Evolutionary conservation across 352 stramenopile species (phyloP).

Genomic region (Pythium brassicae): DNA sequence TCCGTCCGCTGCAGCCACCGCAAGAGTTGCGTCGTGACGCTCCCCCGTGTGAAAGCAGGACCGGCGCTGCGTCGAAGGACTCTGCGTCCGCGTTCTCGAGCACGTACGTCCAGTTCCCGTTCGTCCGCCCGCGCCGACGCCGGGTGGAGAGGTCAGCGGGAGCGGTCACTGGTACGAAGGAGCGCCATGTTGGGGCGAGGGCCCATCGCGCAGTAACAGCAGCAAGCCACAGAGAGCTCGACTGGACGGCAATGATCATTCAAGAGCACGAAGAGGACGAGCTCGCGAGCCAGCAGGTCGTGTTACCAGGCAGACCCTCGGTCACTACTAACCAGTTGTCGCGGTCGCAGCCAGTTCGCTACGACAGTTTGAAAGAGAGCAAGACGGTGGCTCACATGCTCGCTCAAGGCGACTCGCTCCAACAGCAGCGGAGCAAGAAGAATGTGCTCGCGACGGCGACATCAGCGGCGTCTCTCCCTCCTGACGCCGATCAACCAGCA

Average conservation of each 20-base stretch:
- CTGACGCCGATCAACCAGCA: too few species aligned
- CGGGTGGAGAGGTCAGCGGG: slow-evolving; percentile 14
- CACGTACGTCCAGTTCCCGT: slow-evolving; percentile 61
- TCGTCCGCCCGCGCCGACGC: slow-evolving; percentile 28
- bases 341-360: neutral
- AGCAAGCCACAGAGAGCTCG: neutral
- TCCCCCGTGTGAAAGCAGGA: neutral
- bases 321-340: neutral
- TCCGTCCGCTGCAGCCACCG: neutral
- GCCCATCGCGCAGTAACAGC: too few species aligned
- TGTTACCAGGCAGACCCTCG: too few species aligned
- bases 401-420: neutral
- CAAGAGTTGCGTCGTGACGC: neutral
- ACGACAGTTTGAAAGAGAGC: neutral
- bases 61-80: neutral
- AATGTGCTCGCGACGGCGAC: too few species aligned
- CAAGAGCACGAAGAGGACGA: slow-evolving; percentile 18
- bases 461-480: too few species aligned
- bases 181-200: too few species aligned
- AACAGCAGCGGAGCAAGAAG: neutral
- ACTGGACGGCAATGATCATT: slow-evolving; percentile 5
- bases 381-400: neutral
- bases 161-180: neutral
- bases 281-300: neutral
- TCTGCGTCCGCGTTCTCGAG: slow-evolving; percentile 13